Base-by-base conservation (phyloP, 768 basidiomycete genomes). In the Stropharia rugosoannulata region DNA sequence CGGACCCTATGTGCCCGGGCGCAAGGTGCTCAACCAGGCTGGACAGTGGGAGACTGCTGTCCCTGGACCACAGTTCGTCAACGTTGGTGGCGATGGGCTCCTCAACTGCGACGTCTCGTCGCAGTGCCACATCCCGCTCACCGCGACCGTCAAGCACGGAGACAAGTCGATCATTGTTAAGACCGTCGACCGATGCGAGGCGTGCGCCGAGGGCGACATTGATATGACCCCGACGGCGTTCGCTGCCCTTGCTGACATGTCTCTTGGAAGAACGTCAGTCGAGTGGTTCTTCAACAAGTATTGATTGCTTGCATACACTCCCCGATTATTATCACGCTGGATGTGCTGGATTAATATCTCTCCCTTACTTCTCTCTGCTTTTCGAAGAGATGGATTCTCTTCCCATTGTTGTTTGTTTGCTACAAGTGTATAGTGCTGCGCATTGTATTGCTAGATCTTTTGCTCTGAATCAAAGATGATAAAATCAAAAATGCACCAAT, bases 111-210 rank as follows among this genome's bases (percentile, higher is more conserved):
- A 55, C 29, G 3, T 19, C 9, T 3, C 25, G 6, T 59, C 57
- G 2, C 57, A 55, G 49, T 59, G 57, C 47, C 57, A 59, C 39
- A 54, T 59, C 53, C 57, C 57, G 9, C 57, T 59, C 37, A 59
- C 57, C 35, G 57, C 57, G 7, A 59, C 57, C 42, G 57, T 59
- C 53, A 59, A 39, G 35, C 57, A 59, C 53, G 57, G 53, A 40
- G 53, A 35, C 47, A 59, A 59, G 42, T 59, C 57, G n/a, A 59
- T 59, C 48, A 42, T 50, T 19, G 57, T 59, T 25, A 59, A 59
- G 53, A 55, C 55, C n/a, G 57, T 59, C 25, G 57, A 59, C 57
- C 57, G 57, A 47, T 59, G 57, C 38, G 57, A 59, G 53, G 57
- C 52, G 4, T 59, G 57, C 22, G 53, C 52, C 19, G 42, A 39